These are phyloP conservation scores for Styphnolobium japonicum DNA, from an alignment of 306 rosid species.

Conservation along the genomic window DNA sequence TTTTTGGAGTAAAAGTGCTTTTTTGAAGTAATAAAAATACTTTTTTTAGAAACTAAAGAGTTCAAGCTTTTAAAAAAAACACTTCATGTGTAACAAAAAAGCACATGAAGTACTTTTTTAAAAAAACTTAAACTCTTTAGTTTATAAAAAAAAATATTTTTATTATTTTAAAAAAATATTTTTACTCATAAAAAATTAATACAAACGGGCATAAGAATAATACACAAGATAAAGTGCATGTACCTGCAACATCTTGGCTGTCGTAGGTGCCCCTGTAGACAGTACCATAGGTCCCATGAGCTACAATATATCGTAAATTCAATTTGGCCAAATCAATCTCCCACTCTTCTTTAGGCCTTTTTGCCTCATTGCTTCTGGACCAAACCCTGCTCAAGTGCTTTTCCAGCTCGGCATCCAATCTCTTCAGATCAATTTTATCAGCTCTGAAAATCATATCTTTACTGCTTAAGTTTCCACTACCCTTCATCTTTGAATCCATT, in stretches of 20 bases:
- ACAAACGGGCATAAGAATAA: too few species aligned
- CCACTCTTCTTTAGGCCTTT: slow-evolving; percentile 81
- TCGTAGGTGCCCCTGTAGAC: slow-evolving; percentile 85
- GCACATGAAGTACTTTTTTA: too few species aligned
- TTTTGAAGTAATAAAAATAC: too few species aligned
- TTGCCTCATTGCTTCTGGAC: slow-evolving; percentile 47
- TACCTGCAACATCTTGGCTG: slow-evolving; percentile 88
- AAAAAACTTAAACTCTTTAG: too few species aligned
- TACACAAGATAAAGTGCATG: neutral
- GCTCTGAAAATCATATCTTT: slow-evolving; percentile 91
- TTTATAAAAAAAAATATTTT: too few species aligned
- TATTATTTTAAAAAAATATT: too few species aligned
- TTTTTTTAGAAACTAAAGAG: too few species aligned
- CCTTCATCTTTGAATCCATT: slow-evolving; percentile 37
- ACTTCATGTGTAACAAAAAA: too few species aligned
- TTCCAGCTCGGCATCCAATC: slow-evolving; percentile 85
- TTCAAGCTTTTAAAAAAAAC: too few species aligned
- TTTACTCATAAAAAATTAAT: too few species aligned
- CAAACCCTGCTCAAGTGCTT: slow-evolving; percentile 90
- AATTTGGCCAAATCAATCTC: slow-evolving; percentile 85
- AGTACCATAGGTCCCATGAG: slow-evolving; percentile 85
- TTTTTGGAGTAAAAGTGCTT: too few species aligned
- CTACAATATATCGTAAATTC: slow-evolving; percentile 62
- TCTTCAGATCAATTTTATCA: slow-evolving; percentile 80
- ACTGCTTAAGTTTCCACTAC: slow-evolving; percentile 50